A percentile compares a stretch with the other conserved stretches of the same genome.
Conservation (phyloP, 495 filamentous ascomycete species). For the Paragyromitra xinjiangensis region DNA sequence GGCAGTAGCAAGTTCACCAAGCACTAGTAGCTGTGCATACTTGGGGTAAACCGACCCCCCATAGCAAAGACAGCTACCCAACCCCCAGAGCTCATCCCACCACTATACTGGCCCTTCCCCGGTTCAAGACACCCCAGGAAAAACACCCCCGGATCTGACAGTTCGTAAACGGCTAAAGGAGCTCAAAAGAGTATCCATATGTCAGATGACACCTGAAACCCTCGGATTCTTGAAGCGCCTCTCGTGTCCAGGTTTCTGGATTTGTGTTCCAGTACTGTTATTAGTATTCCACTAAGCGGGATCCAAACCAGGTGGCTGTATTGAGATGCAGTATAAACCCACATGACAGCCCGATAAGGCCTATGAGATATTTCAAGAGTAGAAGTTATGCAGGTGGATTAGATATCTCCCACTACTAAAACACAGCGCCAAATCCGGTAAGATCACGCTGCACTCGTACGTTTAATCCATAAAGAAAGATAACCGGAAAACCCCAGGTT, state of each 20-base stretch:
- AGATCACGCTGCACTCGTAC: constrained; percentile 20
- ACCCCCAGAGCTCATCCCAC: background rate
- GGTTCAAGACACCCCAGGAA: background rate
- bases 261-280: background rate
- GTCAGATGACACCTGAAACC: constrained; percentile 7
- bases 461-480: background rate
- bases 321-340: constrained; percentile 4
- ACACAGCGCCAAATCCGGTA: background rate
- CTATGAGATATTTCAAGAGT: constrained; percentile 18
- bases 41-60: background rate
- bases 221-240: background rate
- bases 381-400: background rate
- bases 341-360: background rate
- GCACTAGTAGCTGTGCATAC: background rate
- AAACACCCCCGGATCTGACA: background rate
- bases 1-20: background rate
- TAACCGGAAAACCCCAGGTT: background rate
- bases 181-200: background rate
- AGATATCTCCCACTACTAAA: background rate
- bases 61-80: background rate
- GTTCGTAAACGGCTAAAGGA: background rate
- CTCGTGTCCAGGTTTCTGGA: background rate
- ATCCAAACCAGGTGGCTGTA: constrained; percentile 26
- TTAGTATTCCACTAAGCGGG: background rate
- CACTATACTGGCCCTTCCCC: background rate